Evolutionary conservation across 192 early-diverging fungal species (phyloP), one percentile per base, ranked within the genome.

Genomic region (Linderina pennispora): DNA sequence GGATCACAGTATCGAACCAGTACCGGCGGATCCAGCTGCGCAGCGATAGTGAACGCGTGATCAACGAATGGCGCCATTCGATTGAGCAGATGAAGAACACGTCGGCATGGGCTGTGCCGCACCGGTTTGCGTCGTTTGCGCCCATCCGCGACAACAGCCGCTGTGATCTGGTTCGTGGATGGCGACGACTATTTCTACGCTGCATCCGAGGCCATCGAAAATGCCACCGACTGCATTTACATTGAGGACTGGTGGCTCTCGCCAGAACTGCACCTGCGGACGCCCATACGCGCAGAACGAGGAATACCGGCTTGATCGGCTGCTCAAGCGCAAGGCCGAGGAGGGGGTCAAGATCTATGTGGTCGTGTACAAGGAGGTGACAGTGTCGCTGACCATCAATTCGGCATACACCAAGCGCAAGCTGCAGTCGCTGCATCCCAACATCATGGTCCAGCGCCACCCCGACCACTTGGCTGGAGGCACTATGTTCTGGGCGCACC

Each of bases 221-320:
- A 76, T 40, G 86, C 87, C 21, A 81, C 79, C 20, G 64, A 82
- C 36, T 60, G 67, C 23, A 85, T 88, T 49, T 85, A 79, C 54
- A 82, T 86, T 55, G 80, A 74, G 21, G 89, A 90, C 70, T 91
- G 90, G 90, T 92, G 89, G 84, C 68, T 92, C 45, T 85, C 85
- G 28, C 91, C 91, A 13, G 91, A 94, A 53, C 48, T 94, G 78
- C 90, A 88, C 49, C 61, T 94, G 34, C 80, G 82, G 3, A 76
- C 89, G 21, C 88, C 88, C n/a, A 23, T 79, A 83, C 16, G 68
- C 70, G 34, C 75, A 84, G 33, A 84, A 90, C 42, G 75, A 87
- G 37, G 77, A 88, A 37, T 90, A 78, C 50, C 76, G 91, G 13
- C 47, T 94, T 8, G 91, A 94, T 55, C 70, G 81, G 13, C 51